Evolutionary conservation across 352 stramenopile genomes (phyloP), one percentile per base, ranked within the genome.

Genomic region (Pythium apleroticum): DNA sequence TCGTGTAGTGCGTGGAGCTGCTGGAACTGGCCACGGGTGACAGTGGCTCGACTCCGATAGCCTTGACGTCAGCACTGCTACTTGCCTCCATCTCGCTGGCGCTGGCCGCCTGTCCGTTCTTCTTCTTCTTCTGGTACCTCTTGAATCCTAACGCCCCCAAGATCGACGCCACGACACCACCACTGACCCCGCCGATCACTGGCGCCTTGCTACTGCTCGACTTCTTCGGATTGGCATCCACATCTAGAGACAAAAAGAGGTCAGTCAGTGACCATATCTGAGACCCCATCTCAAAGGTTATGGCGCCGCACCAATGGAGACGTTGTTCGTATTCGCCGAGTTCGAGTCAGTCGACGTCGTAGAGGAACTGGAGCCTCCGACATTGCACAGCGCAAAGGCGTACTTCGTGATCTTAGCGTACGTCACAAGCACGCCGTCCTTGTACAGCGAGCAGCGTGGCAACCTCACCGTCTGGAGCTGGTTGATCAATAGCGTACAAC

Each of bases 401-500:
- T 56, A 56, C 25, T 31, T 10, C 3, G 41, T 14, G 3, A 41
- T 17, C 25, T 56, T 25, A 9, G 37, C 41, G 37, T 59, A 59
- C 6, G 54, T 41, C 5, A 49, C 14, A 7, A 50, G 20, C 6
- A 11, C 17, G 4, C 20, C 35, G 33, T 50, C 53, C 20, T 28
- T 24, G 37, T 48, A 48, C 1, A 60, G 25, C 14, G 15, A 20
- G 25, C 54, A 60, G 12, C n/a, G 54, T 11, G 54, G 54, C 8
- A 60, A n/a, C 2, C 25, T 8, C 52, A 6, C 0, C 2, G 17
- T 14, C n/a, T 28, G 15, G 5, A 60, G 22, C 25, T 52, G 48
- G 19, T n/a, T 7, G 35, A 60, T 52, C 2, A 60, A 24, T 17
- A 10, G 17, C 27, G 14, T 50, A 64, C 45, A 77, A 20, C 15